Conservation (phyloP, 805 yeast genomes). For the Myxozyma sirexii region DNA sequence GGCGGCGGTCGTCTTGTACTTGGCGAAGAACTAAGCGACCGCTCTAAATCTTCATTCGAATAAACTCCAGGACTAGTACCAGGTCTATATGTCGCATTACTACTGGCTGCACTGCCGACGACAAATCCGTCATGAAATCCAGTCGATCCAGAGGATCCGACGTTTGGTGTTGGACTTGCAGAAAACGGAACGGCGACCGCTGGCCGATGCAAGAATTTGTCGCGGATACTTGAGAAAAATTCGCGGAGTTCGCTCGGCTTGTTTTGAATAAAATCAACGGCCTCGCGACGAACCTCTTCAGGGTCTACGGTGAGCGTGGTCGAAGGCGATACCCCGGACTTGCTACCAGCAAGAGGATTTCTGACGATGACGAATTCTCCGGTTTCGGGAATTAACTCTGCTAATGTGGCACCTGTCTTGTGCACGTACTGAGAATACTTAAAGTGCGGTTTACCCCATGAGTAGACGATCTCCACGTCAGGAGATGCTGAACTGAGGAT, state of each 20-base stretch:
- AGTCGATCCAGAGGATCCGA: constrained; percentile 3
- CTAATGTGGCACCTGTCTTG: constrained; percentile 83
- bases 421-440: constrained; percentile 89
- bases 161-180: constrained; percentile 24
- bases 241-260: constrained; percentile 15
- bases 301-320: constrained; percentile 16
- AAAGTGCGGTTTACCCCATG: constrained; percentile 89
- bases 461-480: constrained; percentile 69
- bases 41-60: constrained; percentile 7
- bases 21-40: constrained; percentile 25
- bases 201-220: constrained; percentile 25
- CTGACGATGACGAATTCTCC: constrained; percentile 31
- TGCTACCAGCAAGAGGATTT: constrained; percentile 27
- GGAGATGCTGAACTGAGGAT: constrained; percentile 36
- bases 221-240: constrained; percentile 21
- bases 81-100: constrained; percentile 2
- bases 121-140: constrained; percentile 4
- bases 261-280: constrained; percentile 28
- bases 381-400: constrained; percentile 41
- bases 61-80: constrained; percentile 9
- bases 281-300: constrained; percentile 24
- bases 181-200: constrained; percentile 34
- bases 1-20: constrained; percentile 25
- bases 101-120: constrained; percentile 13
- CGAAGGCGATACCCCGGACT: constrained; percentile 1